A percentile compares a stretch with the other conserved stretches of the same genome.
These are phyloP conservation scores for Streptanthus diversifolius DNA, from an alignment of 345 rosid species.

Conservation along the genomic window DNA sequence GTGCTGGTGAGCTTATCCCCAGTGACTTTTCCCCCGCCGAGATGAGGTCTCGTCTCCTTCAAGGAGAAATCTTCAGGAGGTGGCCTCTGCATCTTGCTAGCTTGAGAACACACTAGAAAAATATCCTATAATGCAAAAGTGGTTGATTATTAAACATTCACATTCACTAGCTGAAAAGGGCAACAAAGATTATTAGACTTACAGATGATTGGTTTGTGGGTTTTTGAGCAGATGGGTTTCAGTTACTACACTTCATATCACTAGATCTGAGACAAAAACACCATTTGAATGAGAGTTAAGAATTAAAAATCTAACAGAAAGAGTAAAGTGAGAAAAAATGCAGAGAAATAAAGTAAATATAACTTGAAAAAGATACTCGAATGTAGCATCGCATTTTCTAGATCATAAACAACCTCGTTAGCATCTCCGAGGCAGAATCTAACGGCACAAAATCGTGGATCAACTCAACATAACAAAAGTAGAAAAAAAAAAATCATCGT, in stretches of 20 bases:
- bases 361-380: constrained; percentile 16
- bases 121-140: neutral
- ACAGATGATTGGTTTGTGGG: neutral
- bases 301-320: neutral
- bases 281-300: neutral
- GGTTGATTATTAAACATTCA: neutral
- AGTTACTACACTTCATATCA: constrained; percentile 31
- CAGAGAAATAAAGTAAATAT: neutral
- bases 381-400: constrained; percentile 19
- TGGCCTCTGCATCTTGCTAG: constrained; percentile 66
- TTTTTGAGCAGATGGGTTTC: neutral
- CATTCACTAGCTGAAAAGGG: constrained; percentile 4
- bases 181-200: constrained; percentile 25
- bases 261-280: constrained; percentile 49
- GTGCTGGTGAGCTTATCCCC: constrained; percentile 88
- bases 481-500: neutral
- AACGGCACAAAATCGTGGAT: constrained; percentile 27
- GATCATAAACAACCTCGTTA: constrained; percentile 34
- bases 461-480: too few species aligned
- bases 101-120: constrained; percentile 17
- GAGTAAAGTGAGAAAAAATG: neutral
- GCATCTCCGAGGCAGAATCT: constrained; percentile 27
- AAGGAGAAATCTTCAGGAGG: constrained; percentile 69
- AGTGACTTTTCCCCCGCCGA: constrained; percentile 68
- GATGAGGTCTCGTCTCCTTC: constrained; percentile 84